Conservation (phyloP, 1,284 basidiomycete genomes). For the Sporisorium reilianum region DNA sequence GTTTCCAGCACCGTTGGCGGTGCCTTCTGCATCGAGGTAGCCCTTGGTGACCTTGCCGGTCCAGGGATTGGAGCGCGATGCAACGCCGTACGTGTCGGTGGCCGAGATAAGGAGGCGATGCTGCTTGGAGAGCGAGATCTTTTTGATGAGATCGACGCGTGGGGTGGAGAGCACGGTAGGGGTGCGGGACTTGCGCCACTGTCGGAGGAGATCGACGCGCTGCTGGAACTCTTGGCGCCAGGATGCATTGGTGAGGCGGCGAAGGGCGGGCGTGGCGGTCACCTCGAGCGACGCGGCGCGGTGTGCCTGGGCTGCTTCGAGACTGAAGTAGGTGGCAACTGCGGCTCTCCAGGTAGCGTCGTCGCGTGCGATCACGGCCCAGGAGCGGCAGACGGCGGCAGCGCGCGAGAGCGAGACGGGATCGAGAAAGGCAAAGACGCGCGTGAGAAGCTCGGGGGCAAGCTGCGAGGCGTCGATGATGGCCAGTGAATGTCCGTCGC, state of each 20-base stretch:
- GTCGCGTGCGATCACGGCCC: slow-evolving; percentile 78
- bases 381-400: slow-evolving; percentile 74
- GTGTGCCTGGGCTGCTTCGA: slow-evolving; percentile 71
- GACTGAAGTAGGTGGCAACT: slow-evolving; percentile 79
- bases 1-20: slow-evolving; percentile 75
- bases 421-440: slow-evolving; percentile 81
- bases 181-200: slow-evolving; percentile 79
- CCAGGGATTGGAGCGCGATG: slow-evolving; percentile 80
- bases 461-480: slow-evolving; percentile 62
- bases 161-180: slow-evolving; percentile 72
- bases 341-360: slow-evolving; percentile 87
- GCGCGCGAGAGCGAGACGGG: slow-evolving; percentile 77
- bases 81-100: slow-evolving; percentile 79
- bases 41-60: slow-evolving; percentile 78
- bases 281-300: slow-evolving; percentile 74
- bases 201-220: slow-evolving; percentile 70
- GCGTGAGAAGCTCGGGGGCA: slow-evolving; percentile 79
- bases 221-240: slow-evolving; percentile 63
- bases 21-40: slow-evolving; percentile 78
- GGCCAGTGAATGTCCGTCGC: slow-evolving; percentile 56
- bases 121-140: slow-evolving; percentile 72
- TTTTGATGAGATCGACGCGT: slow-evolving; percentile 59
- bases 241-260: slow-evolving; percentile 72
- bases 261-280: slow-evolving; percentile 70
- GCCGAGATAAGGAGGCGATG: slow-evolving; percentile 75